Conservation (phyloP, 768 basidiomycete genomes). For the Kondoa malvinella region DNA sequence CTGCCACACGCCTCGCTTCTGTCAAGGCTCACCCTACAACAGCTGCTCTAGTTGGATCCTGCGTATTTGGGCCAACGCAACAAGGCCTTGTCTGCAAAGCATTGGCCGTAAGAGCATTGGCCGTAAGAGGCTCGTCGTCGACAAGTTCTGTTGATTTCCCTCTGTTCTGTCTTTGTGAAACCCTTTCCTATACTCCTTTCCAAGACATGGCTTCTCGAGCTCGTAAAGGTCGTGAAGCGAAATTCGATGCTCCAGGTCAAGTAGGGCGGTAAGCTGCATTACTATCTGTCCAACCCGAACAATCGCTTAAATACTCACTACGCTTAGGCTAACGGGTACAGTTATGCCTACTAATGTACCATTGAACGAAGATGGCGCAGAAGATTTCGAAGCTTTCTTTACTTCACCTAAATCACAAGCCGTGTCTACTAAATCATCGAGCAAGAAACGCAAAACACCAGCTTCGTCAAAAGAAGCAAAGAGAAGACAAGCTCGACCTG, state of each 20-base stretch:
- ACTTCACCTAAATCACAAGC: constrained; percentile 2
- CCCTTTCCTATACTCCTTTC: not conserved
- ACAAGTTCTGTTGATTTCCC: not conserved
- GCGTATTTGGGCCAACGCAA: no score
- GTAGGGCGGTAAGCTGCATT: not conserved
- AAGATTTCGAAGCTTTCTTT: constrained; percentile 7
- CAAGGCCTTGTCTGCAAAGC: no score
- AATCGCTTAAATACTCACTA: not conserved
- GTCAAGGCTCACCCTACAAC: no score
- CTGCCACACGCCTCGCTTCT: no score
- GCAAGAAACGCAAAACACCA: not conserved
- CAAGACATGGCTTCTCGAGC: not conserved
- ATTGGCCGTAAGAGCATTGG: no score
- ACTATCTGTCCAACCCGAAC: not conserved
- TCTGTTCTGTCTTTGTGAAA: not conserved
- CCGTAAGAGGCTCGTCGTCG: no score
- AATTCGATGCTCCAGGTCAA: constrained; percentile 4
- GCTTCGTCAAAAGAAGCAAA: not conserved
- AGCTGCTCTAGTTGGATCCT: no score
- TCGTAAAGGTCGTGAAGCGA: not conserved
- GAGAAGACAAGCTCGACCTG: not conserved
- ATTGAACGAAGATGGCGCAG: not conserved
- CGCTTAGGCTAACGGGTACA: not conserved
- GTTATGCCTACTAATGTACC: not conserved
- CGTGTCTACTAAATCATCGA: not conserved